Percentiles rank a stretch among this genome's conserved stretches.
Evolutionary conservation across 192 early-diverging fungal genomes (phyloP).

Genomic region (Polychytrium aggregatum): DNA sequence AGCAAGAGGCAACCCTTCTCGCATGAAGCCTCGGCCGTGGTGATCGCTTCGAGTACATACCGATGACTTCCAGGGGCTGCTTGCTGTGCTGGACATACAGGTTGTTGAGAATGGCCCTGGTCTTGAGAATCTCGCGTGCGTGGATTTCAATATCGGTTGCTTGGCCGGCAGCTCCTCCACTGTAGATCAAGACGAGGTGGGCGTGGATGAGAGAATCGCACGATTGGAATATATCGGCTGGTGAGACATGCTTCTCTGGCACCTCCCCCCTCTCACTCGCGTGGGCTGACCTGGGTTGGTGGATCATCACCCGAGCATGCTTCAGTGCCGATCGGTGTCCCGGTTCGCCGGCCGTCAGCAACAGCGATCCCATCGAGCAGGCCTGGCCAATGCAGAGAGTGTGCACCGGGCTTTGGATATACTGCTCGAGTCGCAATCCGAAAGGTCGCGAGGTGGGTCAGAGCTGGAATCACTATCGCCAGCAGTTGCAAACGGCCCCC

Average conservation of each 20-base stretch:
- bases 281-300: constrained; percentile 78
- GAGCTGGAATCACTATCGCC: constrained; percentile 1
- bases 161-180: constrained; percentile 86
- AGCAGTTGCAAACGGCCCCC: no score
- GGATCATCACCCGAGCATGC: constrained; percentile 91
- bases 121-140: constrained; percentile 84
- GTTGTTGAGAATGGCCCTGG: constrained; percentile 68
- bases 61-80: constrained; percentile 67
- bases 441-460: constrained; percentile 2
- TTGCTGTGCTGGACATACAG: constrained; percentile 83
- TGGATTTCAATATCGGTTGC: constrained; percentile 97
- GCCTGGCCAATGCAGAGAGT: constrained; percentile 97
- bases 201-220: not conserved
- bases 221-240: no score
- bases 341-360: constrained; percentile 79
- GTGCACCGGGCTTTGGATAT: constrained; percentile 82
- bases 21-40: no score
- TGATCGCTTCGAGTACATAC: no score
- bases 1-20: no score
- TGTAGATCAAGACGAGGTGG: constrained; percentile 9
- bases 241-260: no score
- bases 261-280: no score
- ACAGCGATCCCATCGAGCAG: constrained; percentile 93
- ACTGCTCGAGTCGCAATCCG: constrained; percentile 55
- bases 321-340: constrained; percentile 81